Evolutionary conservation across 2,329 filamentous ascomycete species (phyloP).

Genomic region (Neofusicoccum sp.): DNA sequence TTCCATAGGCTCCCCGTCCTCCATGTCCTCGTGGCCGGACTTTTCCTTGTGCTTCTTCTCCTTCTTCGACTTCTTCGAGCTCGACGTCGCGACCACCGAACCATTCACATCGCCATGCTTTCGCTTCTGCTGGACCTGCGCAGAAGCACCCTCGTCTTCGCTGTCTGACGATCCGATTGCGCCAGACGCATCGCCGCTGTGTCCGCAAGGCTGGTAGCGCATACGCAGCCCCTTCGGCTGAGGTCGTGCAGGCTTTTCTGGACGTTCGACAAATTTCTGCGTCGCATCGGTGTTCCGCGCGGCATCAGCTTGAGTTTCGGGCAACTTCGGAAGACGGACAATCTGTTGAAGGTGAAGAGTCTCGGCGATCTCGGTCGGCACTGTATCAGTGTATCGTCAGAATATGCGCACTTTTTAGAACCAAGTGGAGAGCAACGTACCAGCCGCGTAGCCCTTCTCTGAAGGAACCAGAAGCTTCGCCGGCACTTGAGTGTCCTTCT

Average conservation of each 20-base stretch:
- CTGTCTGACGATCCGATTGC: slow-evolving; percentile 37
- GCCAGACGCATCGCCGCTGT: slow-evolving; percentile 44
- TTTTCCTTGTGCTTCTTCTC: slow-evolving; percentile 18
- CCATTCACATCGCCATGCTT: slow-evolving; percentile 35
- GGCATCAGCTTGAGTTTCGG: slow-evolving; percentile 40
- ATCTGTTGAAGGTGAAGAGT: slow-evolving; percentile 66
- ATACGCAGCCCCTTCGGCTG: slow-evolving; percentile 68
- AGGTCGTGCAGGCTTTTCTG: slow-evolving; percentile 55
- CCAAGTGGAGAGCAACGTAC: slow-evolving; percentile 42
- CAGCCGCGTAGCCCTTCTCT: slow-evolving; percentile 53
- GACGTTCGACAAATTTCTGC: slow-evolving; percentile 45
- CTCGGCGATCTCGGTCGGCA: slow-evolving; percentile 47
- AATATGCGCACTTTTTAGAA: no score
- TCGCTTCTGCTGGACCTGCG: slow-evolving; percentile 32
- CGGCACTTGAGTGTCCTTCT: slow-evolving; percentile 52
- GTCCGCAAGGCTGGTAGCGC: slow-evolving; percentile 66
- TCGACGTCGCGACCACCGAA: slow-evolving; percentile 25
- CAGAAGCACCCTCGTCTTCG: slow-evolving; percentile 42
- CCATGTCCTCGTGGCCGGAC: slow-evolving; percentile 16
- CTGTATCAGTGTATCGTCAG: slow-evolving; percentile 22
- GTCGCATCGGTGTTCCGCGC: slow-evolving; percentile 41
- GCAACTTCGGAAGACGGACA: slow-evolving; percentile 51
- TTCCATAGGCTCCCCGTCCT: slow-evolving; percentile 16
- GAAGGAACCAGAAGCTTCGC: slow-evolving; percentile 63
- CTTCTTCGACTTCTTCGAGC: slow-evolving; percentile 30